Percentiles rank a stretch among this genome's conserved stretches.
Evolutionary conservation across 2,329 filamentous ascomycete genomes (phyloP).

Genomic region (Fusarium chaquense): DNA sequence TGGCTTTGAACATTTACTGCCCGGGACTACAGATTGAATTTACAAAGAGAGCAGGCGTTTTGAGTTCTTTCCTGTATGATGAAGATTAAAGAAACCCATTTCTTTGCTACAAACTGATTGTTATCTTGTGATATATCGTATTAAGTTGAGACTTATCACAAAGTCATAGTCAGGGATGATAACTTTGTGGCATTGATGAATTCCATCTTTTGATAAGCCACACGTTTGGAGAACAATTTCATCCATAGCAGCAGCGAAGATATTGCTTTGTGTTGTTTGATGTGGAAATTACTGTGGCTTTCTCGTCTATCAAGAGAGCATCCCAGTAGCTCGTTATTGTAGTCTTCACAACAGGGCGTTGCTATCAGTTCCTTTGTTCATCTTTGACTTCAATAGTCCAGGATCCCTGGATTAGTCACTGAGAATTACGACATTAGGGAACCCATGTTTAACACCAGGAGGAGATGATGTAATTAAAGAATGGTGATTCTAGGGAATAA

Average conservation of each 20-base stretch:
- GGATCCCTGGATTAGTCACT: background rate
- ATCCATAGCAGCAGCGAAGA: rapidly evolving
- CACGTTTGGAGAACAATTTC: background rate
- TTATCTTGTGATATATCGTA: rapidly evolving
- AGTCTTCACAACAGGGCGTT: background rate
- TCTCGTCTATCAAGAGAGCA: too few relatives aligned
- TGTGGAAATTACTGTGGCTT: background rate
- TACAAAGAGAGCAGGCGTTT: background rate
- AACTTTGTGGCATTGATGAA: background rate
- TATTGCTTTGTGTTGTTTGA: background rate
- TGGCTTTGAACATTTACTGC: rapidly evolving
- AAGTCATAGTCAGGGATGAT: background rate
- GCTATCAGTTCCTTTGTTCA: background rate
- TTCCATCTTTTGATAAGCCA: background rate
- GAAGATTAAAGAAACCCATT: too few relatives aligned
- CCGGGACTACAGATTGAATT: rapidly evolving
- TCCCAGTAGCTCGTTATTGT: rapidly evolving
- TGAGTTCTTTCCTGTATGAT: background rate
- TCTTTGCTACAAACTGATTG: rapidly evolving
- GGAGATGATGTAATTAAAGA: background rate
- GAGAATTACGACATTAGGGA: background rate
- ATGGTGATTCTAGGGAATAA: background rate
- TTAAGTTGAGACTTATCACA: background rate
- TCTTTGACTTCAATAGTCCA: background rate
- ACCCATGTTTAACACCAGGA: background rate